phyloP scores from a whole-genome alignment of 83 land plant genomes.

The Thuja plicata region DNA sequence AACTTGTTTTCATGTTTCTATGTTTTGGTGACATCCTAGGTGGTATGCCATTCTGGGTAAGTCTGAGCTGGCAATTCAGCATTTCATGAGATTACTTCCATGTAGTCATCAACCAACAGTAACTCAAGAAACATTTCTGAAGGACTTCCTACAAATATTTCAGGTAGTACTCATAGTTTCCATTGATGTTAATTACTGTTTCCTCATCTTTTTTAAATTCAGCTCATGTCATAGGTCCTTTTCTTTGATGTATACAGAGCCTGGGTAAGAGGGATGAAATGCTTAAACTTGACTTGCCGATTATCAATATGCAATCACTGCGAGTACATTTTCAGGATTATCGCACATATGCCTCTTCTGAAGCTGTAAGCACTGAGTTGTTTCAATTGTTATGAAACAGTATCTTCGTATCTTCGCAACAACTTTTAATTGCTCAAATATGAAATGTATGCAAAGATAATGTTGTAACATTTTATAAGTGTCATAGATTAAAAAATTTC shows the following conservation, averaged over 20 bases:
- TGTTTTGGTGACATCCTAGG: conserved; percentile 37
- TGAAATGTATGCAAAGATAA: background rate
- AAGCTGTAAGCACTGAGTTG: conserved; percentile 39
- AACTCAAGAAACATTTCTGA: conserved; percentile 74
- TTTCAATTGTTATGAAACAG: conserved; percentile 33
- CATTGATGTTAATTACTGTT: conserved; percentile 13
- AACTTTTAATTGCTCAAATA: background rate
- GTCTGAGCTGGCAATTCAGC: conserved; percentile 63
- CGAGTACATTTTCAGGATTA: conserved; percentile 87
- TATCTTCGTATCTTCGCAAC: background rate
- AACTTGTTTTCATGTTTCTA: background rate
- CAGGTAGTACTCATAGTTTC: conserved; percentile 46
- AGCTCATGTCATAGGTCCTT: background rate
- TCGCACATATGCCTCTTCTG: conserved; percentile 80
- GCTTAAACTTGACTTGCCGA: conserved; percentile 62
- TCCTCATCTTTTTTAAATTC: conserved; percentile 8
- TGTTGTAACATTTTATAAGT: background rate
- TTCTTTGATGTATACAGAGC: conserved; percentile 32
- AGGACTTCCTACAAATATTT: conserved; percentile 68
- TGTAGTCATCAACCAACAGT: conserved; percentile 87
- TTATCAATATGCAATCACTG: conserved; percentile 54
- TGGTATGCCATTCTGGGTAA: conserved; percentile 79
- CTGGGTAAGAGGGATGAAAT: conserved; percentile 53
- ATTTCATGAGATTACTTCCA: conserved; percentile 75
- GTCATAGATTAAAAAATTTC: background rate